Conservation (phyloP, 225 moss, liverwort and hornwort genomes). For the Ulota crispa region DNA sequence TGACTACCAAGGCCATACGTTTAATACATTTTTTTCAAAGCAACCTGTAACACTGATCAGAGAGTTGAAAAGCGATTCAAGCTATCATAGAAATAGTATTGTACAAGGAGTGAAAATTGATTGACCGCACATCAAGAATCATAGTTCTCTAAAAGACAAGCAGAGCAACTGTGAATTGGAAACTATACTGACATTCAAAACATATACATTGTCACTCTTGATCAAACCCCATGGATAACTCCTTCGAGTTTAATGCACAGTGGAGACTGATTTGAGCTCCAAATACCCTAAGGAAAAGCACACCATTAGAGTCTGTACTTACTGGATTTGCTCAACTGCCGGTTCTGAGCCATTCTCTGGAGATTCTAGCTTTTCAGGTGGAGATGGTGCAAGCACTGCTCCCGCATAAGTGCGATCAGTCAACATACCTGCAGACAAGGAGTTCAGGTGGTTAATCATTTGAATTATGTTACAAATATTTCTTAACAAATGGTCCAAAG, state of each 20-base stretch:
- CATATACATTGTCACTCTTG: slow-evolving; percentile 11
- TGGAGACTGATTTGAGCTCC: slow-evolving; percentile 10
- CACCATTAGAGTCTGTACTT: neutral
- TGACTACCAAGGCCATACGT: neutral
- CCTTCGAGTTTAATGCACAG: slow-evolving; percentile 31
- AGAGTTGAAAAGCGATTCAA: neutral
- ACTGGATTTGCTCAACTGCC: slow-evolving; percentile 14
- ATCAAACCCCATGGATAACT: slow-evolving; percentile 14
- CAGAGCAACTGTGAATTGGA: slow-evolving; percentile 10
- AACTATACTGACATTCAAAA: slow-evolving; percentile 27
- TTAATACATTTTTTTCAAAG: neutral
- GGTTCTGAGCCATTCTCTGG: slow-evolving; percentile 37
- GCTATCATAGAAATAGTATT: neutral
- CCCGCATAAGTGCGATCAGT: slow-evolving; percentile 45
- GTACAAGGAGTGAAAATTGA: neutral
- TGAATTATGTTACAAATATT: neutral
- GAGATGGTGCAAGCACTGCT: slow-evolving; percentile 35
- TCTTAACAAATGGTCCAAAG: too few relatives aligned
- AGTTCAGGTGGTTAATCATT: neutral
- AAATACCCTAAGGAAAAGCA: neutral
- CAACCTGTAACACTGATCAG: neutral
- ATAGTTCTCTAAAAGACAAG: neutral
- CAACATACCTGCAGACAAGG: slow-evolving; percentile 45
- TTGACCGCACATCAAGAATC: neutral
- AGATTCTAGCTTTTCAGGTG: slow-evolving; percentile 37